These are phyloP conservation scores for Papilionanthe hybrid DNA, from an alignment of 116 monocot species.

Conservation along the genomic window DNA sequence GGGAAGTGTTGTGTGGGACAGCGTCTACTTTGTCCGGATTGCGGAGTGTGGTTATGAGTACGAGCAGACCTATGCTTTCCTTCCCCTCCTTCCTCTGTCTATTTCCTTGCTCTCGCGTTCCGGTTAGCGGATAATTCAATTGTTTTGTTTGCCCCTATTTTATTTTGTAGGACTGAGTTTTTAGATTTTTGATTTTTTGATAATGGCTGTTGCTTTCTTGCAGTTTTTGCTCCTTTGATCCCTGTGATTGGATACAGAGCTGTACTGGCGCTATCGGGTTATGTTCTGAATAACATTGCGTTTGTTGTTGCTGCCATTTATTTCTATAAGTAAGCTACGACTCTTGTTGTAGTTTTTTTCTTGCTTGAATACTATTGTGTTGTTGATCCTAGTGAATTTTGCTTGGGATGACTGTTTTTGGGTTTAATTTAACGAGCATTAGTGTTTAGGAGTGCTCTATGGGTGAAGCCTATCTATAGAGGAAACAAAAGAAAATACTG, in stretches of 20 bases:
- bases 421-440: neutral
- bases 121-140: slow-evolving; percentile 20
- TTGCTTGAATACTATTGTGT: neutral
- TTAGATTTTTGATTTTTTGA: slow-evolving; percentile 1
- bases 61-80: slow-evolving; percentile 88
- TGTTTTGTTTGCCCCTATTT: neutral
- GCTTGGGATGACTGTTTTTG: neutral
- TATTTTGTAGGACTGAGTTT: neutral
- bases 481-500: neutral
- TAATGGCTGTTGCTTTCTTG: slow-evolving; percentile 6
- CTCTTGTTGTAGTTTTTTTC: neutral
- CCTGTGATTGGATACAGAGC: slow-evolving; percentile 73
- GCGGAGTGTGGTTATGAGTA: slow-evolving; percentile 98
- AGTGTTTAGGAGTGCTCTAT: neutral
- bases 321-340: slow-evolving; percentile 53
- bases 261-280: slow-evolving; percentile 71
- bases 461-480: neutral
- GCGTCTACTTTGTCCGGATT: slow-evolving; percentile 76
- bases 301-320: slow-evolving; percentile 71
- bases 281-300: slow-evolving; percentile 63
- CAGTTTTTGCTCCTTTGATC: slow-evolving; percentile 67
- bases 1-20: slow-evolving; percentile 78
- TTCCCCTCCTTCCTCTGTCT: slow-evolving; percentile 63
- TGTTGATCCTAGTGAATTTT: neutral
- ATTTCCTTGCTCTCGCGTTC: slow-evolving; percentile 54